phyloP scores from a whole-genome alignment of 116 monocot species.

The Phalaenopsis hybrid region DNA sequence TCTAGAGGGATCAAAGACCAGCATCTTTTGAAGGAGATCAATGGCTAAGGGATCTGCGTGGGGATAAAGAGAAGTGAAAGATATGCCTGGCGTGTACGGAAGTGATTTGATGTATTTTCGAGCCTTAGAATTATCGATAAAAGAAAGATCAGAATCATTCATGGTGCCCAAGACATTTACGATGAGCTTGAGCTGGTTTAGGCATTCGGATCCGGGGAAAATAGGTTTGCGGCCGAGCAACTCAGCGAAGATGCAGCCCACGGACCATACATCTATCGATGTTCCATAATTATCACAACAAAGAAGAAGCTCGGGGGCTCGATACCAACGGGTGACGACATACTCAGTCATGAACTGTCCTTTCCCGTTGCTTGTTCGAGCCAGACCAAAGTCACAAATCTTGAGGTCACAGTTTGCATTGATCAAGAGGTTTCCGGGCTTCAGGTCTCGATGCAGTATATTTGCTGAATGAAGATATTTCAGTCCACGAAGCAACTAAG shows the following conservation, averaged over 20 bases:
- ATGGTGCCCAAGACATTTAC: slow-evolving; percentile 33
- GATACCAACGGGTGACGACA: slow-evolving; percentile 43
- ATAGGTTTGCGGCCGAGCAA: slow-evolving; percentile 38
- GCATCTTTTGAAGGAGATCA: slow-evolving; percentile 35
- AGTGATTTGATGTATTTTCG: slow-evolving; percentile 31
- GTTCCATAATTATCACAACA: slow-evolving; percentile 41
- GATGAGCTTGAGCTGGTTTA: slow-evolving; percentile 41
- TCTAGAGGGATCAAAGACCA: slow-evolving; percentile 34
- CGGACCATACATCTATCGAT: slow-evolving; percentile 42
- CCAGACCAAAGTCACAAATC: slow-evolving; percentile 41
- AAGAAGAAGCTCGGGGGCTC: slow-evolving; percentile 37
- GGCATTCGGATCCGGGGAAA: slow-evolving; percentile 37
- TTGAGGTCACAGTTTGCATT: slow-evolving; percentile 44
- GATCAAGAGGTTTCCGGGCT: slow-evolving; percentile 38
- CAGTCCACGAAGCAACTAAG: slow-evolving; percentile 30
- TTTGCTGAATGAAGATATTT: slow-evolving; percentile 44
- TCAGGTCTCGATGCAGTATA: slow-evolving; percentile 40
- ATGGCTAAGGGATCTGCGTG: slow-evolving; percentile 31
- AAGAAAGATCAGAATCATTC: slow-evolving; percentile 26
- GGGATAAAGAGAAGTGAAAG: slow-evolving; percentile 23
- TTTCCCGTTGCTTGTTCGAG: slow-evolving; percentile 23
- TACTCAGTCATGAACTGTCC: slow-evolving; percentile 41
- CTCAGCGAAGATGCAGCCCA: slow-evolving; percentile 44
- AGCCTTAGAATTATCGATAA: slow-evolving; percentile 37
- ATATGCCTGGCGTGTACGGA: slow-evolving; percentile 27